Evolutionary conservation across 768 basidiomycete species (phyloP).

Genomic region (Mycena polygramma): DNA sequence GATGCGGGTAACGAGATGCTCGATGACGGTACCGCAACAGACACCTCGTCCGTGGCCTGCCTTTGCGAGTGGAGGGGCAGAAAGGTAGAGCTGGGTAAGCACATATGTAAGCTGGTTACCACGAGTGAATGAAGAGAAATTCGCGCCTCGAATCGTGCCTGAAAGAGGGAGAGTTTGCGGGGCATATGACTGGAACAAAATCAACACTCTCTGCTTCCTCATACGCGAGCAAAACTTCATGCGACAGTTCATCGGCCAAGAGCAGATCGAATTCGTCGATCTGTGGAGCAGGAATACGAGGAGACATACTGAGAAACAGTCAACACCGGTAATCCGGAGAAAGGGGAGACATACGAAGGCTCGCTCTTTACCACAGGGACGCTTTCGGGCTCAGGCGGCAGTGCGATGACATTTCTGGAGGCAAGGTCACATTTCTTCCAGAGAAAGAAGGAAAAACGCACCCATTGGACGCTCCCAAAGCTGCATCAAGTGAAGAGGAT

Average conservation of each 20-base stretch:
- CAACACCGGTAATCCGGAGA: neutral
- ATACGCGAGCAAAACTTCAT: neutral
- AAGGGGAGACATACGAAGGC: too few species aligned
- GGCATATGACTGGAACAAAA: neutral
- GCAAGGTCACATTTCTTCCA: too few species aligned
- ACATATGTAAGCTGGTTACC: neutral
- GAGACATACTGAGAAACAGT: neutral
- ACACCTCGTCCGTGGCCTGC: neutral
- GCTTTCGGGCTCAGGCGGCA: too few species aligned
- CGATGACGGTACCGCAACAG: neutral
- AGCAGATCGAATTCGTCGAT: conserved; percentile 6
- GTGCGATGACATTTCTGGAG: too few species aligned
- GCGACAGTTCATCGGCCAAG: neutral
- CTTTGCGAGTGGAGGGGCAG: neutral
- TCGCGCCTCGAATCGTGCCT: neutral
- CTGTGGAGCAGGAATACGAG: neutral
- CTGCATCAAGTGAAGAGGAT: neutral
- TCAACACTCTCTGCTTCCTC: neutral
- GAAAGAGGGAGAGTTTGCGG: neutral
- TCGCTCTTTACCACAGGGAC: too few species aligned
- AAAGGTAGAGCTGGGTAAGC: neutral
- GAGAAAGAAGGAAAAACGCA: neutral
- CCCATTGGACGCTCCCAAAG: neutral
- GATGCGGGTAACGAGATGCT: neutral
- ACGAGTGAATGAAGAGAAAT: neutral